phyloP scores from a whole-genome alignment of 1,284 basidiomycete genomes.

The Leccinum solheimii region DNA sequence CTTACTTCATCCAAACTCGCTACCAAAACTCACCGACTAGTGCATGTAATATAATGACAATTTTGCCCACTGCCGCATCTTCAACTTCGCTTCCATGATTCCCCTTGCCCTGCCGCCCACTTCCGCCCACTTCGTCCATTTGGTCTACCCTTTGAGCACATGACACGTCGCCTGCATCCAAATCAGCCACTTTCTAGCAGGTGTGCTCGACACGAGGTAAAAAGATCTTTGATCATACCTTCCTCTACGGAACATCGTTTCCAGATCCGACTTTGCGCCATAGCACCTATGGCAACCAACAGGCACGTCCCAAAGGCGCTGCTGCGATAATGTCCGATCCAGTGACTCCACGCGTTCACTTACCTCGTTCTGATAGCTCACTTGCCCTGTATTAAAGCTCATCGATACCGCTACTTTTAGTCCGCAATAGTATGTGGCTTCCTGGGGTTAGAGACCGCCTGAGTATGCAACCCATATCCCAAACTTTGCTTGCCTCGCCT shows the following conservation, averaged over 20 bases:
- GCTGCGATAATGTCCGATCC: slow-evolving; percentile 35
- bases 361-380: slow-evolving; percentile 20
- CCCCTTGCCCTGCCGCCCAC: slow-evolving; percentile 23
- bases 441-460: slow-evolving; percentile 8
- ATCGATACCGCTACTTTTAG: slow-evolving; percentile 31
- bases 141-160: slow-evolving; percentile 26
- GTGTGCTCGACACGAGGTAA: slow-evolving; percentile 36
- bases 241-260: slow-evolving; percentile 25
- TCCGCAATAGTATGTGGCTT: slow-evolving; percentile 13
- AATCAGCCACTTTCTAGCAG: slow-evolving; percentile 22
- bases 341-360: slow-evolving; percentile 22
- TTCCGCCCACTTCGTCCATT: slow-evolving; percentile 25
- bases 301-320: slow-evolving; percentile 29
- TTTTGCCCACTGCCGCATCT: slow-evolving; percentile 15
- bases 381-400: slow-evolving; percentile 17
- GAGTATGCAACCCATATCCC: slow-evolving; percentile 10
- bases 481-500: slow-evolving; percentile 19
- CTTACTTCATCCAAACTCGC: slow-evolving; percentile 12
- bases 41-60: slow-evolving; percentile 12
- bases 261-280: slow-evolving; percentile 28
- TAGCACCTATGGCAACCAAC: slow-evolving; percentile 26
- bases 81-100: slow-evolving; percentile 29
- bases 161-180: slow-evolving; percentile 28
- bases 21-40: slow-evolving; percentile 10
- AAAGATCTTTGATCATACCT: slow-evolving; percentile 30